These are phyloP conservation scores for Talaromyces trachyspermus DNA, from an alignment of 495 filamentous ascomycete genomes.

Conservation along the genomic window DNA sequence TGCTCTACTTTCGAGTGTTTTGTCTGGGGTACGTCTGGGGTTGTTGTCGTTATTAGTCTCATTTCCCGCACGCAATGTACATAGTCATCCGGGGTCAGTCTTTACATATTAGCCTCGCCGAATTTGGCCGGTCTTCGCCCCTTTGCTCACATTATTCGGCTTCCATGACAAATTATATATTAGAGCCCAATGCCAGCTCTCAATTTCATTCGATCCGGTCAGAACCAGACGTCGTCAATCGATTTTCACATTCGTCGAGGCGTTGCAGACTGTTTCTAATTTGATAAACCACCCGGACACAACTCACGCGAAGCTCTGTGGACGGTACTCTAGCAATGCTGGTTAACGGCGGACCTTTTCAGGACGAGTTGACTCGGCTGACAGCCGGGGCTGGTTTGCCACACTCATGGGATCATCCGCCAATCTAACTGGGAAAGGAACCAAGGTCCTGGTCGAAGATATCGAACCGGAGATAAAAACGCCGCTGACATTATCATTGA, in stretches of 20 bases:
- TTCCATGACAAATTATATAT: background rate
- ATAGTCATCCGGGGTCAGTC: too few relatives aligned
- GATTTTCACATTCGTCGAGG: too few relatives aligned
- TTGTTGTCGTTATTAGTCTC: too few relatives aligned
- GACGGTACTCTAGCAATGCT: constrained; percentile 20
- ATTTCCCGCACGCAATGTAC: too few relatives aligned
- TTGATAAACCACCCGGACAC: too few relatives aligned
- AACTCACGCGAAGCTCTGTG: constrained; percentile 11
- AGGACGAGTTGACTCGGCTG: constrained; percentile 18
- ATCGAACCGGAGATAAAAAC: constrained; percentile 21
- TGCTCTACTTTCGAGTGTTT: too few relatives aligned
- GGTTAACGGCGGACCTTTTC: constrained; percentile 19
- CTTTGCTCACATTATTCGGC: too few relatives aligned
- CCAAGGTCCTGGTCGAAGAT: constrained; percentile 20
- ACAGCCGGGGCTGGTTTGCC: constrained; percentile 11
- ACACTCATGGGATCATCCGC: constrained; percentile 22
- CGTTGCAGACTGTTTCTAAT: too few relatives aligned
- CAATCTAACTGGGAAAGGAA: constrained; percentile 20
- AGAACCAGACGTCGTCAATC: background rate
- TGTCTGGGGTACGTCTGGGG: too few relatives aligned
- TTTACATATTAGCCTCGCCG: background rate
- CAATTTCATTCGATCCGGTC: background rate
- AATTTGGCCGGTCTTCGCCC: background rate
- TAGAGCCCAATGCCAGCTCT: background rate
- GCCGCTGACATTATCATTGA: constrained; percentile 25